Evolutionary conservation across 78 protist species (phyloP).

Genomic region (Dictyostelium intermedium): DNA sequence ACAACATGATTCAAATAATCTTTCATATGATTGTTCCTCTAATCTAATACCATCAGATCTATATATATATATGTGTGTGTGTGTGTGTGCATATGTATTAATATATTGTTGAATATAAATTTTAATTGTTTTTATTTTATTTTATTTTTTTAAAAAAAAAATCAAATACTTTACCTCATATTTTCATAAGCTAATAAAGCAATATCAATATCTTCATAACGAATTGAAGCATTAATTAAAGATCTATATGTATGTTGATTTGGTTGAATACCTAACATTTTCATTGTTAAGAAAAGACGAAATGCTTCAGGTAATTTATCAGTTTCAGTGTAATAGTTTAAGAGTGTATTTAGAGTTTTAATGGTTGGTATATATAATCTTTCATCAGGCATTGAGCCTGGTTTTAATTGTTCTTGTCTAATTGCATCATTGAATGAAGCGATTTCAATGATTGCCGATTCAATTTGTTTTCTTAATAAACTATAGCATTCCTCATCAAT

Average conservation of each 20-base stretch:
- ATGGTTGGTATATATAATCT: slow-evolving; percentile 27
- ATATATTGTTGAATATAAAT: too few relatives aligned
- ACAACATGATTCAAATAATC: slow-evolving; percentile 69
- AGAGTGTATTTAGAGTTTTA: slow-evolving; percentile 40
- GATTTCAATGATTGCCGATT: slow-evolving; percentile 35
- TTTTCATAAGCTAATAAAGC: slow-evolving; percentile 57
- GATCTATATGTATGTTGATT: slow-evolving; percentile 74
- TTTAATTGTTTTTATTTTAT: too few relatives aligned
- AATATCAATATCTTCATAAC: slow-evolving; percentile 72
- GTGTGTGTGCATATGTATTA: too few relatives aligned
- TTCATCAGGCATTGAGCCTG: slow-evolving; percentile 50
- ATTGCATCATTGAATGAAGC: slow-evolving; percentile 55
- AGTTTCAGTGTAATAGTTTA: slow-evolving; percentile 71
- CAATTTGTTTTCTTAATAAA: slow-evolving; percentile 21
- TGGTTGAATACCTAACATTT: slow-evolving; percentile 31
- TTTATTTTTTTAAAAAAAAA: too few relatives aligned
- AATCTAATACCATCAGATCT: slow-evolving; percentile 19
- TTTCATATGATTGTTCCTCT: slow-evolving; percentile 70
- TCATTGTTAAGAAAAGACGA: slow-evolving; percentile 41
- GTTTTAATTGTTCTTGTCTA: not conserved
- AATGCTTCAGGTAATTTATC: slow-evolving; percentile 56
- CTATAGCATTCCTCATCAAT: slow-evolving; percentile 16
- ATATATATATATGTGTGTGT: not conserved
- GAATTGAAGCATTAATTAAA: slow-evolving; percentile 59
- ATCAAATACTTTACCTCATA: slow-evolving; percentile 23